A percentile compares a stretch with the other conserved stretches of the same genome.
Evolutionary conservation across 139 green algal genomes (phyloP).

Genomic region (Picochlorum sp.): DNA sequence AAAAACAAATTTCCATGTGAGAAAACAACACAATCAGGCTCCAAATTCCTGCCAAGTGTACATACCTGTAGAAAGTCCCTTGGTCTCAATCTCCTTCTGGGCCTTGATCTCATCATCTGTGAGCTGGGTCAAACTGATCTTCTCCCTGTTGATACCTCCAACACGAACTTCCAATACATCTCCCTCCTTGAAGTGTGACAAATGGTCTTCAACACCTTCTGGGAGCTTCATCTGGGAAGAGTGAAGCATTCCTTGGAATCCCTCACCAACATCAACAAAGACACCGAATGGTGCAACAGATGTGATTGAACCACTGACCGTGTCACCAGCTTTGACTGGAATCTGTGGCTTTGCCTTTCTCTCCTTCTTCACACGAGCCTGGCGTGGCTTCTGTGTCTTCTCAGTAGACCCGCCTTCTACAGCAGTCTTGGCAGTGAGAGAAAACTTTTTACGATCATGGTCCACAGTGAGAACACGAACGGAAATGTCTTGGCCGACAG

Average conservation of each 20-base stretch:
- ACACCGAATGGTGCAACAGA: conserved; percentile 44
- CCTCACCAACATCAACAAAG: conserved; percentile 61
- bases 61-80: conserved; percentile 5
- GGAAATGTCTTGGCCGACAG: conserved; percentile 32
- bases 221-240: conserved; percentile 42
- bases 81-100: conserved; percentile 6
- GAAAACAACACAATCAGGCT: too few relatives aligned
- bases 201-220: conserved; percentile 18
- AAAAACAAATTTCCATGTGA: background rate
- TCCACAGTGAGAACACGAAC: conserved; percentile 51
- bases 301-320: conserved; percentile 47
- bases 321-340: conserved; percentile 36
- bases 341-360: background rate
- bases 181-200: conserved; percentile 28
- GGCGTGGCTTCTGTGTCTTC: conserved; percentile 1
- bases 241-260: conserved; percentile 61
- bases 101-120: conserved; percentile 23
- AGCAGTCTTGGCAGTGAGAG: conserved; percentile 26
- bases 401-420: background rate
- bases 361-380: conserved; percentile 3
- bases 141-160: conserved; percentile 27
- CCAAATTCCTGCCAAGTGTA: background rate
- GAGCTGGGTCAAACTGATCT: conserved; percentile 41
- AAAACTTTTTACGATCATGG: conserved; percentile 25
- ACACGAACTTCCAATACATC: conserved; percentile 47